Conservation (phyloP, 2,329 filamentous ascomycete genomes). For the Calonectria montana region DNA sequence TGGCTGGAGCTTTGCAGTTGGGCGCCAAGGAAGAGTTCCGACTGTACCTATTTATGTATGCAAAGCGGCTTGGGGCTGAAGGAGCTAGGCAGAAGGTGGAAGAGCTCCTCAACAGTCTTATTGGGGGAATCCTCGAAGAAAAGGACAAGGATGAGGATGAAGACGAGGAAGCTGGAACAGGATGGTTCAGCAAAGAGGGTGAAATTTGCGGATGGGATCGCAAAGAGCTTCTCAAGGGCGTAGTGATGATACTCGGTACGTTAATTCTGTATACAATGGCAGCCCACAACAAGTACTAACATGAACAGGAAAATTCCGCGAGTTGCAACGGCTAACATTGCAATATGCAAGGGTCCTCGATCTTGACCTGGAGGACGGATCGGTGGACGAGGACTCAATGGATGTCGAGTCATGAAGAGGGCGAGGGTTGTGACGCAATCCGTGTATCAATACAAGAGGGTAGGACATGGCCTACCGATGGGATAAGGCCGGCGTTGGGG, state of each 20-base stretch:
- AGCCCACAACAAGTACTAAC: constrained; percentile 37
- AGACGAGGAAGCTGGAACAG: constrained; percentile 58
- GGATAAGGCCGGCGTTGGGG: constrained; percentile 24
- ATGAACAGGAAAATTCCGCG: constrained; percentile 86
- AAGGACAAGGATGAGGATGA: constrained; percentile 55
- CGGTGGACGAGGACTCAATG: constrained; percentile 57
- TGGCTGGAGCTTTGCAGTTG: constrained; percentile 87
- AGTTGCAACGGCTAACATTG: constrained; percentile 92
- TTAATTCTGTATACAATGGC: constrained; percentile 33
- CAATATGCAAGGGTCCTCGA: constrained; percentile 90
- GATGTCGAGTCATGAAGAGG: constrained; percentile 49
- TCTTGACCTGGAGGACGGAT: constrained; percentile 62
- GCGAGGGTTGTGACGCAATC: constrained; percentile 11
- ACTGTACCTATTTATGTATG: constrained; percentile 97
- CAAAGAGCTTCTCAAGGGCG: constrained; percentile 87
- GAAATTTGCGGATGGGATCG: constrained; percentile 92
- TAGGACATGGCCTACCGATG: constrained; percentile 11
- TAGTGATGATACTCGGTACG: constrained; percentile 92
- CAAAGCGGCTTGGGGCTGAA: constrained; percentile 92
- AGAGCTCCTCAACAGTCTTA: constrained; percentile 84
- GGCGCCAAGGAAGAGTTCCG: constrained; percentile 93
- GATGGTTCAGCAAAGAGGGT: constrained; percentile 75
- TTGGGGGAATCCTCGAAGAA: constrained; percentile 77
- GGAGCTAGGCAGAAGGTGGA: constrained; percentile 90
- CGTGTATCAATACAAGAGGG: constrained; percentile 36